phyloP scores from a whole-genome alignment of 148 eudicot species.

The Silene uniflora region DNA sequence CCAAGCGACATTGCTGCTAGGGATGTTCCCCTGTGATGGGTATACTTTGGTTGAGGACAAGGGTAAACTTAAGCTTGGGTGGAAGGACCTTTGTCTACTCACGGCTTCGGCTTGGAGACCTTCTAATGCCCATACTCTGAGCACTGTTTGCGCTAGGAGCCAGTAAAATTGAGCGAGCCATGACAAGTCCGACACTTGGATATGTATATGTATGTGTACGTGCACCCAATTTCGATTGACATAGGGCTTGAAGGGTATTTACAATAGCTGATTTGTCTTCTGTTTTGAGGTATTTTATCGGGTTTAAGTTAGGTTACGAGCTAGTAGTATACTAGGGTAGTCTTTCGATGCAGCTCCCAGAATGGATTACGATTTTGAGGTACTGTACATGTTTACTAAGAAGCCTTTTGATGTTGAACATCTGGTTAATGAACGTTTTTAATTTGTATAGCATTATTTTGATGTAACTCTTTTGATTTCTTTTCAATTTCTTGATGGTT shows the following conservation, averaged over 20 bases:
- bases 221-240: too few species aligned
- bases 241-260: too few species aligned
- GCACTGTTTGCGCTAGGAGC: slow-evolving; percentile 30
- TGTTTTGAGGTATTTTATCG: background rate
- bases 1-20: slow-evolving; percentile 83
- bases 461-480: too few species aligned
- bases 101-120: slow-evolving; percentile 99
- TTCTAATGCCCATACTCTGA: slow-evolving; percentile 32
- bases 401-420: too few species aligned
- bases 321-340: slow-evolving; percentile 8
- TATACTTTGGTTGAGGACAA: slow-evolving; percentile 91
- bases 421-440: too few species aligned
- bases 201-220: too few species aligned
- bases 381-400: too few species aligned
- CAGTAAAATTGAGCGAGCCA: slow-evolving; percentile 13
- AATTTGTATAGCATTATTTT: too few species aligned
- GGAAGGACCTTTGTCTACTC: slow-evolving; percentile 92
- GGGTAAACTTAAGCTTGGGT: slow-evolving; percentile 89
- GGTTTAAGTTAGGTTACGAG: background rate
- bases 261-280: too few species aligned
- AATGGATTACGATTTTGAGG: background rate
- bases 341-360: background rate
- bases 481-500: too few species aligned
- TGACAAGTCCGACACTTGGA: too few species aligned
- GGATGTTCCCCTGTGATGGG: slow-evolving; percentile 95